Evolutionary conservation across 257 asterid species (phyloP), one percentile per base, ranked within the genome.

Genomic region (Perilla frutescens): DNA sequence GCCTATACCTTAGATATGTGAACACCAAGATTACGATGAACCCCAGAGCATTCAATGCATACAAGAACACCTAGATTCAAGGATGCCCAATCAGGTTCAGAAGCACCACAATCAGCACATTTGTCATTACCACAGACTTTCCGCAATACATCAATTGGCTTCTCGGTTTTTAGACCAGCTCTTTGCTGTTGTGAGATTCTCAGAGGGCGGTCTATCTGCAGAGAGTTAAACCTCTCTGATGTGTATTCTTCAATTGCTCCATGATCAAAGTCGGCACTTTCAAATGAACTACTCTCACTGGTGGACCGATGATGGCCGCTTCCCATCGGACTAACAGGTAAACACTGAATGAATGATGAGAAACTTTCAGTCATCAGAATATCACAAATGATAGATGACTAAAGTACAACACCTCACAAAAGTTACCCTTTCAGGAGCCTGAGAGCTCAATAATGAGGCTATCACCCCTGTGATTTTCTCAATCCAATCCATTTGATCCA

Each of bases 401-500:
- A 70, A 45, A 43, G 55, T 48, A 58, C 31, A 43, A 10, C 43
- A 40, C 13, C 49, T 60, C 9, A 13, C 76, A 59, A 69, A 60
- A 70, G 66, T 84, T 84, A 96, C 99, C 89, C 98, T 87, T 53
- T 92, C 99, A 47, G 99, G 96, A 43, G 91, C 87, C 91, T 96
- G 99, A 43, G 98, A 92, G 81, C 97, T 96, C 83, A 96, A 84
- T 76, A 96, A 81, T 41, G 99, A 96, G 26, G 99, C 99, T 70
- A 96, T 92, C 71, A 92, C 98, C 69, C 99, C 99, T 0, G 99
- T 95, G 56, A 95, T 96, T 84, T 96, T 96, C 88, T 96, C 99
- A 67, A 96, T 89, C 99, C 99, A 96, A 76, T 90, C 98, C 98
- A 92, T 96, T 84, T 92, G 99, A 86, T 96, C 99, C 76, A 90